Percentiles rank a stretch among this genome's conserved stretches.
phyloP scores from a whole-genome alignment of 345 rosid genomes.

The Schrenkiella parvula region DNA sequence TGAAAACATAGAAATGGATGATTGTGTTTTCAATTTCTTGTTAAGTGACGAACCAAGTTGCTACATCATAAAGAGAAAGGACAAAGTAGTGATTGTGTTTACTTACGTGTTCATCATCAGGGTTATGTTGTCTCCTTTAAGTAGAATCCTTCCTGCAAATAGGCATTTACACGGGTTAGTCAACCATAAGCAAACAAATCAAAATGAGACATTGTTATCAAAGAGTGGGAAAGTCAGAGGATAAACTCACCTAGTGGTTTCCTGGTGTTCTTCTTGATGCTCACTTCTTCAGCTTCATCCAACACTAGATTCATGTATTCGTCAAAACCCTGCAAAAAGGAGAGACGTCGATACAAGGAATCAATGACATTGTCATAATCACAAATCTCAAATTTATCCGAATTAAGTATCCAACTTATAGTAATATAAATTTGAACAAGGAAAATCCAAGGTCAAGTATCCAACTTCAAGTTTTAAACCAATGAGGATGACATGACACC shows the following conservation, averaged over 20 bases:
- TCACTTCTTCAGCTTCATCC: slow-evolving; percentile 97
- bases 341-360: background rate
- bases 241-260: slow-evolving; percentile 63
- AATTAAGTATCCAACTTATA: background rate
- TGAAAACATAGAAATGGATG: background rate
- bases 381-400: background rate
- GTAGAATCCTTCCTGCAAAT: slow-evolving; percentile 79
- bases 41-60: background rate
- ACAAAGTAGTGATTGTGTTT: background rate
- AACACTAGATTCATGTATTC: slow-evolving; percentile 97
- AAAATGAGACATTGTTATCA: background rate
- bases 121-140: slow-evolving; percentile 90
- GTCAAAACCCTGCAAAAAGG: slow-evolving; percentile 65
- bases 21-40: background rate
- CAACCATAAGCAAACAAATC: background rate
- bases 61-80: background rate
- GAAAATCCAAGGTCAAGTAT: background rate
- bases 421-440: background rate
- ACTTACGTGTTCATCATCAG: slow-evolving; percentile 91
- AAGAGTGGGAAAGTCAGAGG: background rate
- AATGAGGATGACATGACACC: background rate
- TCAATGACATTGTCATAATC: background rate
- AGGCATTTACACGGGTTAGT: background rate
- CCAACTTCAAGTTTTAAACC: no score
- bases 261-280: slow-evolving; percentile 76